These are phyloP conservation scores for Elsinoe ampelina DNA, from an alignment of 2,329 filamentous ascomycete species.

Conservation along the genomic window DNA sequence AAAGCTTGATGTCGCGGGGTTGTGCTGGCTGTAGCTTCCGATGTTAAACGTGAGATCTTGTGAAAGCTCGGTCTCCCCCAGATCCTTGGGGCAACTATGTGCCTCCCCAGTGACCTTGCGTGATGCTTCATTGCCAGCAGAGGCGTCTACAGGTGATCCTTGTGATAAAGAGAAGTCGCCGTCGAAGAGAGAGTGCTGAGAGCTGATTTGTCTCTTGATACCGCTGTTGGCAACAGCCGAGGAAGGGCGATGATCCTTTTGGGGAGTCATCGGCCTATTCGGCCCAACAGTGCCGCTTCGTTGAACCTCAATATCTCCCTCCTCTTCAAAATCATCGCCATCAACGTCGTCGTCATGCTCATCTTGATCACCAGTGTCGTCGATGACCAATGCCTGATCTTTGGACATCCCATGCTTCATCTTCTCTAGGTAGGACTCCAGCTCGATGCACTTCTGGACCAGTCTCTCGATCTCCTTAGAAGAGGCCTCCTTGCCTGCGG, in stretches of 20 bases:
- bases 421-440: constrained; percentile 6
- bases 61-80: too few species aligned
- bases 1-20: too few species aligned
- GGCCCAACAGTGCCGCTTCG: neutral
- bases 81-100: too few species aligned
- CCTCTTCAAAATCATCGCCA: neutral
- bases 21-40: too few species aligned
- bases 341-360: neutral
- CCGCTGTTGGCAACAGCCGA: constrained; percentile 12
- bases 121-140: neutral
- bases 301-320: neutral
- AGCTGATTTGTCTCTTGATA: neutral
- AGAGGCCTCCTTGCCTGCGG: constrained; percentile 6
- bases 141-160: neutral
- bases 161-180: neutral
- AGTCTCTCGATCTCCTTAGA: constrained; percentile 12
- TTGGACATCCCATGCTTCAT: constrained; percentile 2
- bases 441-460: neutral
- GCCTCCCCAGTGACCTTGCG: neutral
- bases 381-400: neutral
- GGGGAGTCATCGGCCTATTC: neutral
- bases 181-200: neutral
- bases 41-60: too few species aligned
- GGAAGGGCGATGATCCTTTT: neutral
- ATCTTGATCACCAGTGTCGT: neutral